Evolutionary conservation across 2,329 filamentous ascomycete species (phyloP).

Genomic region (Fusarium siculi): DNA sequence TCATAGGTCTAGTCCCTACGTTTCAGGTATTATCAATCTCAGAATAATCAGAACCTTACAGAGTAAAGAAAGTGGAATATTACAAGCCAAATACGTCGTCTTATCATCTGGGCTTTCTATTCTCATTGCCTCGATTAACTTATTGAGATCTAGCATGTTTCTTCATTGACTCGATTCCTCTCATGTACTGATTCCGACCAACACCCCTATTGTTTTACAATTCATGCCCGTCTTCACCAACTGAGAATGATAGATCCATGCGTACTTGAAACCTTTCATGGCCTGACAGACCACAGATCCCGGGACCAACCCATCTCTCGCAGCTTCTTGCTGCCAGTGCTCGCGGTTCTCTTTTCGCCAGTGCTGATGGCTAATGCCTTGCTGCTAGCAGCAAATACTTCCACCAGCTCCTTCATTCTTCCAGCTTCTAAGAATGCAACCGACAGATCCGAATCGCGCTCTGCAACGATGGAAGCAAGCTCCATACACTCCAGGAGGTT

Average conservation of each 20-base stretch:
- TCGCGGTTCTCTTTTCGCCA: conserved; percentile 63
- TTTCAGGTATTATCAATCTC: neutral
- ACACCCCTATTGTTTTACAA: conserved; percentile 29
- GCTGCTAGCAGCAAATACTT: conserved; percentile 80
- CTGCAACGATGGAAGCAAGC: conserved; percentile 78
- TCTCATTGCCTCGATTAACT: neutral
- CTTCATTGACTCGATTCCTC: conserved; percentile 13
- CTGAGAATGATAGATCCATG: conserved; percentile 10
- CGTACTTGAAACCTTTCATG: conserved; percentile 17
- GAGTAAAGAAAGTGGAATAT: neutral
- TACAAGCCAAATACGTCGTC: neutral
- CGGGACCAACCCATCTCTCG: conserved; percentile 71
- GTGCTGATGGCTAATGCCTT: conserved; percentile 72
- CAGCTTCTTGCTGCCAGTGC: conserved; percentile 67
- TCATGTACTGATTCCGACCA: conserved; percentile 12
- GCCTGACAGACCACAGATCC: conserved; percentile 68
- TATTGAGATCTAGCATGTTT: neutral
- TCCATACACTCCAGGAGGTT: conserved; percentile 88
- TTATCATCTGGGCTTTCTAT: neutral
- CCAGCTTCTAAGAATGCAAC: conserved; percentile 70
- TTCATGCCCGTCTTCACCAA: conserved; percentile 14
- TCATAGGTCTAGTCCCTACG: neutral
- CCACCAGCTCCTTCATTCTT: conserved; percentile 80
- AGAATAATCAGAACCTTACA: neutral
- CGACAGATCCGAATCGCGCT: conserved; percentile 74